These are phyloP conservation scores for Magnusiomyces sp. DNA, from an alignment of 1,139 yeast species.

Conservation along the genomic window DNA sequence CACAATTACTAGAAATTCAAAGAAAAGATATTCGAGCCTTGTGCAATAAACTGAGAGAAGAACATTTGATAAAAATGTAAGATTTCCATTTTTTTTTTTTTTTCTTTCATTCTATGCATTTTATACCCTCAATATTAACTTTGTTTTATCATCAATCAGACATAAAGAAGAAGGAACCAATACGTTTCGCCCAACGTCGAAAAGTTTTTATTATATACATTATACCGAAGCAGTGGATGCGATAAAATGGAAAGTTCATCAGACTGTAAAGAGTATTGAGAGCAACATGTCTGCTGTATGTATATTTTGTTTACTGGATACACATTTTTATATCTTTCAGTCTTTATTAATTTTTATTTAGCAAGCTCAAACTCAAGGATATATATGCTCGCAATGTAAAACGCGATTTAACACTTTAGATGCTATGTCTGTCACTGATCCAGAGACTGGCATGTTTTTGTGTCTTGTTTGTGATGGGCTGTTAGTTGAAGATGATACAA, in stretches of 20 bases:
- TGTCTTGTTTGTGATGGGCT: conserved; percentile 77
- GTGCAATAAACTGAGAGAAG: conserved; percentile 76
- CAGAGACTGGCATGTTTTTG: conserved; percentile 71
- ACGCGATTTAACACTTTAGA: conserved; percentile 78
- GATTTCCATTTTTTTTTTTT: conserved; percentile 2
- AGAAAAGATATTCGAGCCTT: conserved; percentile 79
- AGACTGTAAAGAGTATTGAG: conserved; percentile 67
- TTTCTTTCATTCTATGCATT: not conserved
- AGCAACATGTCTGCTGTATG: conserved; percentile 54
- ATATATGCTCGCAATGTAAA: conserved; percentile 79
- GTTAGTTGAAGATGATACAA: conserved; percentile 80
- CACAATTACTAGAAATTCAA: conserved; percentile 70
- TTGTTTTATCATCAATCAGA: conserved; percentile 32
- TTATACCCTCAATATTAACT: not conserved
- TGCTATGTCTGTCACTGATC: conserved; percentile 62
- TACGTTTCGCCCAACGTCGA: conserved; percentile 45
- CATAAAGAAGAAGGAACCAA: conserved; percentile 80
- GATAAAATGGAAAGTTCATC: conserved; percentile 92
- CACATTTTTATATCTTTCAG: too few relatives aligned
- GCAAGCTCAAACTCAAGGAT: conserved; percentile 89
- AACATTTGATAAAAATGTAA: conserved; percentile 42
- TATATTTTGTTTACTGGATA: too few relatives aligned
- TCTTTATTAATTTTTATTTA: conserved; percentile 2
- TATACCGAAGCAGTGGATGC: conserved; percentile 92
- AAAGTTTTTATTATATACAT: conserved; percentile 82